phyloP scores from a whole-genome alignment of 202 grass and related monocot species.

The Musa balbisiana region DNA sequence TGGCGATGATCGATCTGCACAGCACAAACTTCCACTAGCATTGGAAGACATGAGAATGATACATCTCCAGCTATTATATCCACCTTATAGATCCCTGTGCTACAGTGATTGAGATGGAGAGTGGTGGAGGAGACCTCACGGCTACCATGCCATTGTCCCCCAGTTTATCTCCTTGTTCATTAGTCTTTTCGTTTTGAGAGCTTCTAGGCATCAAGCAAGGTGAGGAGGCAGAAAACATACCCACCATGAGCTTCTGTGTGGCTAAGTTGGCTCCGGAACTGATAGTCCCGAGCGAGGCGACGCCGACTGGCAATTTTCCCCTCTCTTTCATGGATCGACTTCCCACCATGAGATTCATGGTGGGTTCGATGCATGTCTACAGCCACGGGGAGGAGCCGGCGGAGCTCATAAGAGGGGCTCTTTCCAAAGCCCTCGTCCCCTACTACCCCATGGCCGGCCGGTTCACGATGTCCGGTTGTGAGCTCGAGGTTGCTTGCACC shows the following conservation, averaged over 20 bases:
- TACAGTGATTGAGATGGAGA: too few species aligned
- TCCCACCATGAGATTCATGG: conserved; percentile 46
- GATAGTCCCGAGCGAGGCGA: conserved; percentile 26
- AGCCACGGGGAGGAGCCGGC: conserved; percentile 27
- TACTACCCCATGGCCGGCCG: conserved; percentile 65
- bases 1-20: too few species aligned
- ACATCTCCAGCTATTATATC: too few species aligned
- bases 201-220: not conserved
- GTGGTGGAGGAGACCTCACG: too few species aligned
- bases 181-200: not conserved
- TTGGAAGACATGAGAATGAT: too few species aligned
- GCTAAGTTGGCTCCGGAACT: conserved; percentile 29
- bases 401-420: conserved; percentile 34
- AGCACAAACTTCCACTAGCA: too few species aligned
- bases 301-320: conserved; percentile 24
- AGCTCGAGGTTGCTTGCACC: conserved; percentile 47
- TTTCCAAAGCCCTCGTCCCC: conserved; percentile 47
- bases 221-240: too few species aligned
- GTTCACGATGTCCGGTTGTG: conserved; percentile 27
- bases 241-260: conserved; percentile 14
- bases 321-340: conserved; percentile 72
- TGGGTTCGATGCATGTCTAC: conserved; percentile 60
- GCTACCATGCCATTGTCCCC: too few species aligned
- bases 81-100: too few species aligned
- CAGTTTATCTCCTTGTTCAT: too few species aligned